phyloP scores from a whole-genome alignment of 1,284 basidiomycete genomes.

The Erythrobasidium hasegawianum region DNA sequence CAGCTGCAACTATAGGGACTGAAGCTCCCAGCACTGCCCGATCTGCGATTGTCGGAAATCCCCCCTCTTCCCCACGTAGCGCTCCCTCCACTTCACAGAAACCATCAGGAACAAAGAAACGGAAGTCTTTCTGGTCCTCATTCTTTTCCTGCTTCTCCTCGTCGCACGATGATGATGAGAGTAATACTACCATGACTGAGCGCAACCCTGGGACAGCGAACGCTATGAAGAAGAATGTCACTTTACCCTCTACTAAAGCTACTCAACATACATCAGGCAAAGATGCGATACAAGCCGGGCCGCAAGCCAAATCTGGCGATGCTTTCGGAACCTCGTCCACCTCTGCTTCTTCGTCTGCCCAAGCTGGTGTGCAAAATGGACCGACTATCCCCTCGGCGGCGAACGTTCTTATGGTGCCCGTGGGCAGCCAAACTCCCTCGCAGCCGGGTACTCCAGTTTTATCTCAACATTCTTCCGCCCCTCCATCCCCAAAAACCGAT shows the following conservation, averaged over 20 bases:
- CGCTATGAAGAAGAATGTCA: slow-evolving; percentile 8
- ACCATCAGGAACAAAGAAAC: slow-evolving; percentile 15
- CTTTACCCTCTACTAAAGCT: too few relatives aligned
- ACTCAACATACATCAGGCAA: too few relatives aligned
- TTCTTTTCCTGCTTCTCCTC: slow-evolving; percentile 27
- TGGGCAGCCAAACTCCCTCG: too few relatives aligned
- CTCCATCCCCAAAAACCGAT: slow-evolving; percentile 2
- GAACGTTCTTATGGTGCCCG: too few relatives aligned
- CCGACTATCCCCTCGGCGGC: too few relatives aligned
- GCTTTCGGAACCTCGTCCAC: background rate
- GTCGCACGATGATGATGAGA: slow-evolving; percentile 18
- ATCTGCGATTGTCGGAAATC: background rate
- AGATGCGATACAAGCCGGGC: too few relatives aligned
- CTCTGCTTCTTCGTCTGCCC: background rate
- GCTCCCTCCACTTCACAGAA: slow-evolving; percentile 6
- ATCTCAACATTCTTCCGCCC: too few relatives aligned
- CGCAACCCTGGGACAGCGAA: slow-evolving; percentile 31
- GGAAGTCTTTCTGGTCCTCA: slow-evolving; percentile 20
- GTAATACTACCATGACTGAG: slow-evolving; percentile 18
- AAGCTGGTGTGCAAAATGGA: too few relatives aligned
- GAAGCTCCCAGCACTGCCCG: too few relatives aligned
- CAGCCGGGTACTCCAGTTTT: too few relatives aligned
- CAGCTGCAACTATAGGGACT: too few relatives aligned
- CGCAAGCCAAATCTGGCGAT: too few relatives aligned
- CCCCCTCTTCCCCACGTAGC: slow-evolving; percentile 11